Evolutionary conservation across 495 filamentous ascomycete genomes (phyloP), one percentile per base, ranked within the genome.

Genomic region (Neurospora sp.): DNA sequence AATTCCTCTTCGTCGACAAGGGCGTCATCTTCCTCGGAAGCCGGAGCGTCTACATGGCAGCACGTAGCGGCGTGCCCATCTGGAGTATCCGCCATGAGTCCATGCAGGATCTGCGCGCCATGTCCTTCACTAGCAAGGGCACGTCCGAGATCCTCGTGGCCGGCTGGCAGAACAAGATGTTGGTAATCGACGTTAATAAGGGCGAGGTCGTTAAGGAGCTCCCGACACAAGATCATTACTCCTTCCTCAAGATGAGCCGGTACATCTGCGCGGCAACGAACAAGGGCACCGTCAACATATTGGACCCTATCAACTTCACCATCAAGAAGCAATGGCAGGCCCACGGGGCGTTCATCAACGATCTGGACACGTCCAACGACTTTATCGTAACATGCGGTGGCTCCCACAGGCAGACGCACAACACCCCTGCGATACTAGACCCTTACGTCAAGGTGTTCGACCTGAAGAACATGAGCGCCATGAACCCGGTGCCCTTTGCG

Each of bases 371-470:
- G 8, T 91, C 94, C 71, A 91, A 93, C 74, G 94, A 97, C 77
- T 93, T 93, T 74, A 87, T 98, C 39, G 90, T 98, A 22, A 98
- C 94, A 35, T 99, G 96, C 80, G 96, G 96, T n/a, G 96, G 92
- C 79, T 95, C 94, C 1, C 85, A 90, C 20, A 89, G 93, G 75
- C 84, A 84, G 69, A 80, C 80, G 68, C 80, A 75, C 70, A 80
- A 76, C 74, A 83, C 78, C 77, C 85, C 80, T 48, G 87, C 84
- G 68, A 92, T 94, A 79, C 90, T 96, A 2, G 96, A 98, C 77
- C 91, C 93, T 3, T 87, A 97, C 68, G 94, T 97, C 70, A 97
- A 97, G 74, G 93, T 98, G 18, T 99, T 93, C 76, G 94, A 98
- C 78, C 83, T 99, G 37, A 96, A 94, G 80, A 96, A 91, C 68